Conservation (phyloP, 2,329 filamentous ascomycete species). For the Xylariales sp. region DNA sequence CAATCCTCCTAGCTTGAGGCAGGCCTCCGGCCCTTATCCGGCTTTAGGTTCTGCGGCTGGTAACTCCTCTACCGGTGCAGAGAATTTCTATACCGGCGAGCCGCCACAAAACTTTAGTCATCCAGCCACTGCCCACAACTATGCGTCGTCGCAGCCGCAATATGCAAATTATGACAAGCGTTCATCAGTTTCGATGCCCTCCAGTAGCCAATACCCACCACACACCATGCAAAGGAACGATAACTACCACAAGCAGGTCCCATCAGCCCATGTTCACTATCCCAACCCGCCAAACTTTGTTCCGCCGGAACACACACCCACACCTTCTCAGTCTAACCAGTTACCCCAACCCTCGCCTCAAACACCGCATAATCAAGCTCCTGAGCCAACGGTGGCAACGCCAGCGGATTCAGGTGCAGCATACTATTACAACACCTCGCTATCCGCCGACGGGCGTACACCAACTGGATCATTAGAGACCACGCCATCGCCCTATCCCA, state of each 20-base stretch:
- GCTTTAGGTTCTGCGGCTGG: constrained; percentile 69
- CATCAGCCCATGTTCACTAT: constrained; percentile 56
- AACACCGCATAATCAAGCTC: constrained; percentile 47
- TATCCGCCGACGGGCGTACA: constrained; percentile 51
- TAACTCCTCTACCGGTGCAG: constrained; percentile 66
- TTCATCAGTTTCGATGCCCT: constrained; percentile 55
- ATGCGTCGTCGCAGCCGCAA: constrained; percentile 58
- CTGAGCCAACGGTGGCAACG: constrained; percentile 50
- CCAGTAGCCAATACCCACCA: constrained; percentile 58
- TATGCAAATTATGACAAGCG: constrained; percentile 58
- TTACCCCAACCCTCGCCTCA: constrained; percentile 47
- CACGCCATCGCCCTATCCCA: constrained; percentile 64
- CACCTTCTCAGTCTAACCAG: constrained; percentile 44
- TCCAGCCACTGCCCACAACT: constrained; percentile 64
- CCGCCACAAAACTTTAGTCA: constrained; percentile 60
- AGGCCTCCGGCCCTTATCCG: constrained; percentile 74
- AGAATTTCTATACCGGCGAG: constrained; percentile 85
- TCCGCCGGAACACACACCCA: constrained; percentile 49
- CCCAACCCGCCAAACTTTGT: constrained; percentile 49
- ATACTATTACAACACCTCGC: constrained; percentile 67
- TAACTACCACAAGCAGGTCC: constrained; percentile 61
- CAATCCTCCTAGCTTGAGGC: constrained; percentile 63
- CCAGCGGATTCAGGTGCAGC: constrained; percentile 65
- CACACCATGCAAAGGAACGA: constrained; percentile 61
- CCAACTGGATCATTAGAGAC: constrained; percentile 57